Evolutionary conservation across 495 filamentous ascomycete species (phyloP), one percentile per base, ranked within the genome.

Genomic region (Beverwykella pulmonaria): DNA sequence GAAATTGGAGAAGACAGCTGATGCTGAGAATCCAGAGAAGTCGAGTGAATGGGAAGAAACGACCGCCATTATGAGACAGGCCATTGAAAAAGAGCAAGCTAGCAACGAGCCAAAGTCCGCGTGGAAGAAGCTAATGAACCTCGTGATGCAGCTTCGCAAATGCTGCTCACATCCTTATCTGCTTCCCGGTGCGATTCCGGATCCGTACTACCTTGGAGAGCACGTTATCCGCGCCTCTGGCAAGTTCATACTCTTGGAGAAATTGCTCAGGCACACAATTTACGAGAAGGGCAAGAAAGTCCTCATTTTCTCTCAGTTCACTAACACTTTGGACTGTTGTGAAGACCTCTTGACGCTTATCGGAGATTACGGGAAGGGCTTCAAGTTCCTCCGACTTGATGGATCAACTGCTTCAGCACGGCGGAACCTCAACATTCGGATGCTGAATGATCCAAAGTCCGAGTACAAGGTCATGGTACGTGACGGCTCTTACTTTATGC

Each of bases 111-210:
- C 70, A 49, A 78, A 73, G 22, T 67, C 71, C 6, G 77, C 77
- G 7, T 87, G 84, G 83, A 76, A 77, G 30, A 84, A 82, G 69
- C 70, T 87, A 19, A 83, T 85, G 82, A 89, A 88, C 59, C 76
- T 87, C 0, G 71, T 90, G 5, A 86, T 88, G 82, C 86, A 89
- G 61, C 73, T 89, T 4, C 76, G 86, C 36, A 88, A 88, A 75
- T 83, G 83, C 67, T 90, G 86, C 61, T 83, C 82, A 30, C 87
- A 90, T 69, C 86, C 87, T 0, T 88, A 87, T 54, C 73, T 86
- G 0, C 70, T 88, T 0, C 78, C 80, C 0, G 71, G 82, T 53
- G 82, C 82, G 6, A 79, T 81, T 52, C 85, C 84, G 0, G 75
- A 82, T 3, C 82, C 82, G 1, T 83, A 83, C 54, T 73, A 79